Base-by-base conservation (phyloP, 2,329 filamentous ascomycete genomes). In the Talaromyces sp. region DNA sequence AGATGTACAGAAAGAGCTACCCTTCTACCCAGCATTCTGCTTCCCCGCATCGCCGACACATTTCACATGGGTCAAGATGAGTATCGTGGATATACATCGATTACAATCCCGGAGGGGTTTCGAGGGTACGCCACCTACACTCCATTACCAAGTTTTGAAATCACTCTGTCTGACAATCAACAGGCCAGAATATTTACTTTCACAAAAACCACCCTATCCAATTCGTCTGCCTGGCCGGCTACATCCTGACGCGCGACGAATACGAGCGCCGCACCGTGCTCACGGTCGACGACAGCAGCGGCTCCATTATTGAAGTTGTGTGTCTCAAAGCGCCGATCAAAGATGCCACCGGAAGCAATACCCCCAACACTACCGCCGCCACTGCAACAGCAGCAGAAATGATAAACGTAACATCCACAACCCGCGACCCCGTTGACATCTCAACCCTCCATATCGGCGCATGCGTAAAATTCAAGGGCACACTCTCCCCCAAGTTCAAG, bases 151-250 rank as follows among this genome's bases (percentile, higher is more conserved):
- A 3, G 9, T 10, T 37, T 3, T 8, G 35, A 31, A 31, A 8
- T 7, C 27, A 31, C 5, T 7, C 27, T 31, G 27, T 37, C 35
- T 37, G 35, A 49, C 47, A 24, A 19, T 52, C 0, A 3, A 35
- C 10, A 86, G 85, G 82, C 52, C 84, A 86, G 72, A 79, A 82
- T 58, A 76, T 86, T 45, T 86, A 83, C 76, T 92, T 93, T 76
- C 83, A 88, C 78, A 77, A 83, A 59, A 93, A 93, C 75, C 87
- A 93, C 69, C 91, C 91, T 0, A 87, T 94, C 70, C 87, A 87
- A 83, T 93, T 89, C 86, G 85, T 91, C 62, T 87, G 89, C 67
- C 76, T 93, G 37, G 84, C 87, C 8, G 91, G 91, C 35, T 76
- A 92, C 9, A 83, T 94, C 24, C 87, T 93, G 63, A 84, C 85